phyloP scores from a whole-genome alignment of 441 rosid species.

The Kokia cookei region DNA sequence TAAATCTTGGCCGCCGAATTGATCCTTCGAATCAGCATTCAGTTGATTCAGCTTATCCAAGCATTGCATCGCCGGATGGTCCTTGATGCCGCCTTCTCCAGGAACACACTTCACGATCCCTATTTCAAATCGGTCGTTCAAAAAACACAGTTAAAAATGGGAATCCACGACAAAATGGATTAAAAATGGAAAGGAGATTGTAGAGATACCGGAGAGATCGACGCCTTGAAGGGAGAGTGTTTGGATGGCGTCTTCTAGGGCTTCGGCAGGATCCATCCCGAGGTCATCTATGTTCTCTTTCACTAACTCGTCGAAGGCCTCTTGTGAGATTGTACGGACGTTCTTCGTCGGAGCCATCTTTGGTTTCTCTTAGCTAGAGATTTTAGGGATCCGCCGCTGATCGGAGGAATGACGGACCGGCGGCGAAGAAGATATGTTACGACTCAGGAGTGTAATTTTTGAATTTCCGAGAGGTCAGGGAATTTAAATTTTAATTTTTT shows the following conservation, averaged over 20 bases:
- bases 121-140: slow-evolving; percentile 10
- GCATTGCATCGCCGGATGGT: slow-evolving; percentile 60
- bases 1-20: slow-evolving; percentile 25
- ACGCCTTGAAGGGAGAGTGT: slow-evolving; percentile 91
- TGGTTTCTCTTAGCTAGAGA: neutral
- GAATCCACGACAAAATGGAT: neutral
- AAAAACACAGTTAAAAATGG: neutral
- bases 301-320: slow-evolving; percentile 81
- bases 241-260: slow-evolving; percentile 83
- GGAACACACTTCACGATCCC: slow-evolving; percentile 75
- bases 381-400: neutral
- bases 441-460: neutral
- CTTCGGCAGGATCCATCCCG: slow-evolving; percentile 86
- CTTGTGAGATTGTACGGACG: slow-evolving; percentile 70
- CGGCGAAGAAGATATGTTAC: neutral
- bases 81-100: slow-evolving; percentile 55
- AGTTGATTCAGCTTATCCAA: slow-evolving; percentile 51
- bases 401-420: neutral
- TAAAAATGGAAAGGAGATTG: neutral
- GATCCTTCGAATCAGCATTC: slow-evolving; percentile 12
- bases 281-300: slow-evolving; percentile 84
- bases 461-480: neutral
- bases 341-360: slow-evolving; percentile 35
- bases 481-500: no score
- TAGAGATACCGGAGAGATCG: slow-evolving; percentile 70